phyloP scores from a whole-genome alignment of 345 rosid species.

The Linum trigynum region DNA sequence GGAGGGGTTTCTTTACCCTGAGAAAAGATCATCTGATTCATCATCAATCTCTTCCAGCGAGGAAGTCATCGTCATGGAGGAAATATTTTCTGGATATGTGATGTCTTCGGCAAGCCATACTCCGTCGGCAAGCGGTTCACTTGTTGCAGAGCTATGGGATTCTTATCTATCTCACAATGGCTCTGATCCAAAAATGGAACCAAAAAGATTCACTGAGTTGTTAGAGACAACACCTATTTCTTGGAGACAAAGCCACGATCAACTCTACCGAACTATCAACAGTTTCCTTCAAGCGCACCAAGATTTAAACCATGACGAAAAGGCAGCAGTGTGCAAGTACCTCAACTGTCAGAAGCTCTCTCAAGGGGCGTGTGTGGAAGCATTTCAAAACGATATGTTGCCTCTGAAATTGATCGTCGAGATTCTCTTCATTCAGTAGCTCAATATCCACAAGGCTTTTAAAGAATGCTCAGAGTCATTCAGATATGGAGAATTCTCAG shows the following conservation, averaged over 20 bases:
- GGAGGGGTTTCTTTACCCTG: constrained; percentile 48
- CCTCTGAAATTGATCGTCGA: constrained; percentile 68
- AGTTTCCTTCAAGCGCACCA: constrained; percentile 52
- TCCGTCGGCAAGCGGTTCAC: constrained; percentile 32
- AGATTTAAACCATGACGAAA: constrained; percentile 53
- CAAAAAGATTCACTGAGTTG: constrained; percentile 41
- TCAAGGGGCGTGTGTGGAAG: constrained; percentile 56
- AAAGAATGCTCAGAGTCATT: constrained; percentile 65
- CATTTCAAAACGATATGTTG: constrained; percentile 77
- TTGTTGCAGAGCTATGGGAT: constrained; percentile 60
- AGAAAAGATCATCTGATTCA: constrained; percentile 6
- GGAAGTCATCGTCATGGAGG: constrained; percentile 50
- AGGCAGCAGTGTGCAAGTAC: constrained; percentile 51
- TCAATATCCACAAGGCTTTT: constrained; percentile 64
- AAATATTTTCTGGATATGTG: constrained; percentile 40
- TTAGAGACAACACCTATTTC: constrained; percentile 50
- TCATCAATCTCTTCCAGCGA: constrained; percentile 29
- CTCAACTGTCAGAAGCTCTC: constrained; percentile 69
- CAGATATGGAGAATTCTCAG: constrained; percentile 36
- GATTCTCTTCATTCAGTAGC: constrained; percentile 68
- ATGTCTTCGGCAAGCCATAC: constrained; percentile 25
- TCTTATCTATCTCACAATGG: constrained; percentile 37
- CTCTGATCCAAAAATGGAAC: constrained; percentile 35
- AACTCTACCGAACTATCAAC: constrained; percentile 55
- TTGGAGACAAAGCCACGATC: constrained; percentile 52